A percentile compares a stretch with the other conserved stretches of the same genome.
These are phyloP conservation scores for Lolium perenne DNA, from an alignment of 176 grass and related monocot species.

Conservation along the genomic window DNA sequence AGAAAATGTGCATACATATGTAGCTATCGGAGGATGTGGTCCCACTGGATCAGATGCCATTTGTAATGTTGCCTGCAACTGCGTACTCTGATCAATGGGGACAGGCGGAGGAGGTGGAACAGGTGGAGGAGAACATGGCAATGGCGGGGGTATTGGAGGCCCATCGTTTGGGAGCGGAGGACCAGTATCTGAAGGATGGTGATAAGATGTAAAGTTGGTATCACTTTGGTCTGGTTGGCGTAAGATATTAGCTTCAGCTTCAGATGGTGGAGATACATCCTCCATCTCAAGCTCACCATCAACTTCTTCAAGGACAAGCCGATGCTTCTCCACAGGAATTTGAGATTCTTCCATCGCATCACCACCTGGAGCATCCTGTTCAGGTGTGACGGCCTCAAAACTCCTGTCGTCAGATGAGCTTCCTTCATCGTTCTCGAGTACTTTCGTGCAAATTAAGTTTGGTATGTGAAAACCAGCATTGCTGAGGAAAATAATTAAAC, in stretches of 20 bases:
- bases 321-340: slow-evolving; percentile 65
- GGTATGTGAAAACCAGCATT: slow-evolving; percentile 94
- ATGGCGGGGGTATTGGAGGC: slow-evolving; percentile 80
- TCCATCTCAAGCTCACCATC: slow-evolving; percentile 99
- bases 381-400: slow-evolving; percentile 98
- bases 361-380: slow-evolving; percentile 54
- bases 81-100: slow-evolving; percentile 36
- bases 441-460: slow-evolving; percentile 70
- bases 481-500: slow-evolving; percentile 57
- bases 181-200: slow-evolving; percentile 37
- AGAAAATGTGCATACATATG: slow-evolving; percentile 50
- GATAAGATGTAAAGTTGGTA: slow-evolving; percentile 45
- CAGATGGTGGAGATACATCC: slow-evolving; percentile 80
- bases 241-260: slow-evolving; percentile 42
- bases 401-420: slow-evolving; percentile 76
- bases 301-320: slow-evolving; percentile 82
- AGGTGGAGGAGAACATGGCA: slow-evolving; percentile 88
- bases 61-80: slow-evolving; percentile 46
- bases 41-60: slow-evolving; percentile 49
- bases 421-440: slow-evolving; percentile 83
- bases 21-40: slow-evolving; percentile 35
- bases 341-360: slow-evolving; percentile 60
- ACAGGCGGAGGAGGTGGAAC: slow-evolving; percentile 43
- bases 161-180: slow-evolving; percentile 78
- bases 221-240: slow-evolving; percentile 40